These are phyloP conservation scores for Takashimella tepidaria DNA, from an alignment of 1,284 basidiomycete genomes.

Conservation along the genomic window DNA sequence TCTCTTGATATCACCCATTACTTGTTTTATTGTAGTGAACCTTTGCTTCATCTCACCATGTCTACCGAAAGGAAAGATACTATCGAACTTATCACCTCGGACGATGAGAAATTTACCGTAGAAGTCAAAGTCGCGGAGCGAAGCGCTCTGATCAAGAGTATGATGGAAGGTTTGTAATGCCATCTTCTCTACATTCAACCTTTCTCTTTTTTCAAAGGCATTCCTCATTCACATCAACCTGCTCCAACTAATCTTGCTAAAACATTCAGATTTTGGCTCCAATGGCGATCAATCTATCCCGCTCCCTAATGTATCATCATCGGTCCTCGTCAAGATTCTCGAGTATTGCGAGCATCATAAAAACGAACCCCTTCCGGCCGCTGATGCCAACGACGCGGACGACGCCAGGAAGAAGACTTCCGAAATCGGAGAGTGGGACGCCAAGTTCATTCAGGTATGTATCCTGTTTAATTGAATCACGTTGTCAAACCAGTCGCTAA, in stretches of 20 bases:
- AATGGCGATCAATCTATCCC: constrained; percentile 85
- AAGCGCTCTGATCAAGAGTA: constrained; percentile 96
- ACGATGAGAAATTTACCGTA: constrained; percentile 91
- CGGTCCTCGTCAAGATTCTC: constrained; percentile 95
- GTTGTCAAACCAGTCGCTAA: neutral
- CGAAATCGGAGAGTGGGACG: constrained; percentile 98
- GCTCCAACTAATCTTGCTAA: neutral
- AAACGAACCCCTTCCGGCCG: constrained; percentile 85
- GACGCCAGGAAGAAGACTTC: constrained; percentile 96
- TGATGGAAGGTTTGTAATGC: constrained; percentile 81
- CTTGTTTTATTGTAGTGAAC: too few species aligned
- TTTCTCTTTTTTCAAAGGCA: neutral
- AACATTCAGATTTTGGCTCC: constrained; percentile 75
- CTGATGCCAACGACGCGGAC: constrained; percentile 69
- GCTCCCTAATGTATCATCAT: constrained; percentile 92
- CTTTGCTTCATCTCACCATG: constrained; percentile 8
- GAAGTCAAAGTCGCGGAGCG: constrained; percentile 94
- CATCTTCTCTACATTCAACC: constrained; percentile 14
- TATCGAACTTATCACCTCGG: constrained; percentile 58
- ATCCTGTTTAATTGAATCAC: too few species aligned
- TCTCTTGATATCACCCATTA: neutral
- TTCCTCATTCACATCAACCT: neutral
- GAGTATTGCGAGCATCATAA: constrained; percentile 99
- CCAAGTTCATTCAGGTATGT: constrained; percentile 82
- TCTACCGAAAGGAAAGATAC: constrained; percentile 31